Evolutionary conservation across 2,329 filamentous ascomycete species (phyloP).

Genomic region (Purpureocillium lavendulum): DNA sequence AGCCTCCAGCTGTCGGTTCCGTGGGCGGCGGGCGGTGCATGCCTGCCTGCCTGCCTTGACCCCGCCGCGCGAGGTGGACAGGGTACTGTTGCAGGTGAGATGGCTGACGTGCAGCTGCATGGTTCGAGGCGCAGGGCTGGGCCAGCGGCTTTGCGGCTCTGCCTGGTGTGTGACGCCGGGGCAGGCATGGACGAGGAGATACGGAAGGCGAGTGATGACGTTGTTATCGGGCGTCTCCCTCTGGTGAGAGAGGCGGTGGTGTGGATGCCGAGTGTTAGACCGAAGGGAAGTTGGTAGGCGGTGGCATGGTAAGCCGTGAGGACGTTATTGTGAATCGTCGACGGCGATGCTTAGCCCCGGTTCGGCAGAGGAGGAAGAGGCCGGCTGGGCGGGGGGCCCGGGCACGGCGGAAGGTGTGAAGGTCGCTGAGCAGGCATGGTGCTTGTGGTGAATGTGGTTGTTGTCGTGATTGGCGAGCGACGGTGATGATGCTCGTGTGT

Average conservation of each 20-base stretch:
- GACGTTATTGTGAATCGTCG: background rate
- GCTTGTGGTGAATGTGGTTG: conserved; percentile 7
- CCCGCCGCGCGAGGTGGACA: conserved; percentile 4
- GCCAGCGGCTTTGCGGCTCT: conserved; percentile 2
- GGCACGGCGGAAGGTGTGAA: conserved; percentile 59
- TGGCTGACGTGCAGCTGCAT: conserved; percentile 6
- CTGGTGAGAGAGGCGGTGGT: too few relatives aligned
- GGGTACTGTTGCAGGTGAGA: conserved; percentile 3
- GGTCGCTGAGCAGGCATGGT: conserved; percentile 52
- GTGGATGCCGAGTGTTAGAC: too few relatives aligned
- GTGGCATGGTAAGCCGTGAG: background rate
- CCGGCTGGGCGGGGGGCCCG: conserved; percentile 55
- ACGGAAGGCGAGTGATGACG: too few relatives aligned
- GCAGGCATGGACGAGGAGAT: too few relatives aligned
- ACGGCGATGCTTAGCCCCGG: conserved; percentile 33
- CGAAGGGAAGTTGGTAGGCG: too few relatives aligned
- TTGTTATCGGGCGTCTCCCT: too few relatives aligned
- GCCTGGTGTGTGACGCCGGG: too few relatives aligned
- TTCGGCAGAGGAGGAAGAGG: conserved; percentile 59
- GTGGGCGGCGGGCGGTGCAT: too few relatives aligned
- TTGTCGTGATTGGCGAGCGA: conserved; percentile 3
- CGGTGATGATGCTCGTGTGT: background rate
- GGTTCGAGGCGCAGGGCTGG: conserved; percentile 1
- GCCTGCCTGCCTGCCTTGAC: too few relatives aligned
- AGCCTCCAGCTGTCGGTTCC: too few relatives aligned